Evolutionary conservation across 75 land plant genomes (phyloP).

Genomic region (Cryptomeria japonica): DNA sequence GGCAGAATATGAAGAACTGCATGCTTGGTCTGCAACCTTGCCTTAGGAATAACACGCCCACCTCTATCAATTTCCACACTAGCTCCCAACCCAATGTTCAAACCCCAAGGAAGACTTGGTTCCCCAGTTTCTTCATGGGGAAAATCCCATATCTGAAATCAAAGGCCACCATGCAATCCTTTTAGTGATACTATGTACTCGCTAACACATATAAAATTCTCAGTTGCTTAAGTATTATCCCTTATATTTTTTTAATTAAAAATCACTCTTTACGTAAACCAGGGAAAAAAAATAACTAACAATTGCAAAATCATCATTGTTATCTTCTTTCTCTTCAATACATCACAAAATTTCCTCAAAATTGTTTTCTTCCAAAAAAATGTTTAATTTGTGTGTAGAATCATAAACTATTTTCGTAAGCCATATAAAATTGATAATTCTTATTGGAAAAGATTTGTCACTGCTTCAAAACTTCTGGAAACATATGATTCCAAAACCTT

Average conservation of each 20-base stretch:
- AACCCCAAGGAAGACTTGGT: conserved; percentile 26
- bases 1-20: conserved; percentile 39
- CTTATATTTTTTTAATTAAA: too few species aligned
- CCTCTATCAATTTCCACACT: conserved; percentile 30
- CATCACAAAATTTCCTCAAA: not conserved
- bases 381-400: not conserved
- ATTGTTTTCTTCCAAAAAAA: not conserved
- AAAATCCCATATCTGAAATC: conserved; percentile 44
- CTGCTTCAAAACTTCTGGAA: not conserved
- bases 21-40: conserved; percentile 33
- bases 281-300: not conserved
- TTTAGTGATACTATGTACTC: not conserved
- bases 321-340: not conserved
- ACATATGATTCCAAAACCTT: not conserved
- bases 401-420: not conserved
- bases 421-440: not conserved
- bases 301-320: too few species aligned
- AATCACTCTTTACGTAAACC: not conserved
- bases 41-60: conserved; percentile 28
- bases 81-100: conserved; percentile 40
- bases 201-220: not conserved
- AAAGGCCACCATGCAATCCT: not conserved
- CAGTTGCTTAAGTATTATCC: not conserved
- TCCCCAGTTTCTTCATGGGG: conserved; percentile 24
- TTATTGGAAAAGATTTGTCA: not conserved